These are phyloP conservation scores for Quercus gilva DNA, from an alignment of 306 rosid genomes.

Conservation along the genomic window DNA sequence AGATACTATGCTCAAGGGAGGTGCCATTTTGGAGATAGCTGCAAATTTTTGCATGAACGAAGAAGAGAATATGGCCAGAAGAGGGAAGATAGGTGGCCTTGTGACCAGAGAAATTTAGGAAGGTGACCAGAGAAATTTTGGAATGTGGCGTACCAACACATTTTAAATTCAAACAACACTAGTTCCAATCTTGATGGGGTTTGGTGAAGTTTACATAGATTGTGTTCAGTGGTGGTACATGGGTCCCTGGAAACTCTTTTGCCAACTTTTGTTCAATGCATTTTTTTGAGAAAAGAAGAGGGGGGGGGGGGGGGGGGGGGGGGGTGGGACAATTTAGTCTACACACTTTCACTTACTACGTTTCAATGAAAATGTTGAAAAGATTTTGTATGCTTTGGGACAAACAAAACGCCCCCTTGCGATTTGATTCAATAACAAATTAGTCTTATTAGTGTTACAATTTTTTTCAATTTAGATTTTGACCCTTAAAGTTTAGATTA, in stretches of 20 bases:
- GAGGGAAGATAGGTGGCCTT: conserved; percentile 12
- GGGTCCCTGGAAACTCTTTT: neutral
- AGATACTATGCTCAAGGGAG: conserved; percentile 55
- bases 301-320: too few relatives aligned
- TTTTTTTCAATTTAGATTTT: too few relatives aligned
- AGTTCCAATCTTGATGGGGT: neutral
- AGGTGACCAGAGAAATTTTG: neutral
- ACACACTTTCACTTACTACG: too few relatives aligned
- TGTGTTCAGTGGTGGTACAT: neutral
- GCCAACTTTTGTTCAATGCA: neutral
- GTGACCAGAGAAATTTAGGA: neutral
- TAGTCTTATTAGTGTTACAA: too few relatives aligned
- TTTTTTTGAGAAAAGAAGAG: too few relatives aligned
- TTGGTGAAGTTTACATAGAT: neutral
- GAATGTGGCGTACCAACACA: neutral
- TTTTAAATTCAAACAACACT: neutral
- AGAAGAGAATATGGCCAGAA: conserved; percentile 16
- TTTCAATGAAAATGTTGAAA: too few relatives aligned
- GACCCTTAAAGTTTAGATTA: too few relatives aligned
- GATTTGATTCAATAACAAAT: too few relatives aligned
- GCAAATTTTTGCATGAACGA: conserved; percentile 64
- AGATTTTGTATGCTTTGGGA: too few relatives aligned
- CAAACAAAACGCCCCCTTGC: too few relatives aligned
- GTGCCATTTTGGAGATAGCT: conserved; percentile 63
- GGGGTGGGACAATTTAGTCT: too few relatives aligned